Conservation (phyloP, 2,329 filamentous ascomycete genomes). For the Trichoderma sp. region DNA sequence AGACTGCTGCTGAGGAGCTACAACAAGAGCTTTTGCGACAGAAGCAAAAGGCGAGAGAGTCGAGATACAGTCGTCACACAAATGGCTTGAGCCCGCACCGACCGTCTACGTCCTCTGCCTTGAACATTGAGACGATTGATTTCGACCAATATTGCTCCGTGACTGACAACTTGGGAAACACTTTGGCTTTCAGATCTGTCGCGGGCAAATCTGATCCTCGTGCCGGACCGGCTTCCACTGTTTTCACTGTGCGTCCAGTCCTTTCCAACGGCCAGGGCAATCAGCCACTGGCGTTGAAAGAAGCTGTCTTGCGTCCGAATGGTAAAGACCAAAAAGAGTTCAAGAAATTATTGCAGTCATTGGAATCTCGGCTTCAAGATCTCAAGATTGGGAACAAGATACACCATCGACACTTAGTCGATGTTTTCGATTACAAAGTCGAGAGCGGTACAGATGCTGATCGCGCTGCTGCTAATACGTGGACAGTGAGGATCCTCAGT, state of each 20-base stretch:
- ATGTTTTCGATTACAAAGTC: constrained; percentile 82
- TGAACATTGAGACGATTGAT: constrained; percentile 46
- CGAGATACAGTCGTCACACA: constrained; percentile 60
- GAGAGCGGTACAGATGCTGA: constrained; percentile 52
- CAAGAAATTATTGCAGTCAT: constrained; percentile 72
- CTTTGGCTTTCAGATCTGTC: constrained; percentile 69
- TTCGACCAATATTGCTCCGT: constrained; percentile 70
- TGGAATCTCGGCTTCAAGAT: constrained; percentile 75
- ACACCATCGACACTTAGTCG: constrained; percentile 74
- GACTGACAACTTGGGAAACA: constrained; percentile 64
- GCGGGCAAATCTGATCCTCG: constrained; percentile 67
- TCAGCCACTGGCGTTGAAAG: constrained; percentile 72
- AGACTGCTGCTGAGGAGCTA: constrained; percentile 69
- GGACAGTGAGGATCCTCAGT: constrained; percentile 74
- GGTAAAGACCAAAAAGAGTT: constrained; percentile 63
- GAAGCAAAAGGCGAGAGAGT: constrained; percentile 63
- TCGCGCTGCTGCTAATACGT: constrained; percentile 45
- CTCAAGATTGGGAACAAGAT: constrained; percentile 74
- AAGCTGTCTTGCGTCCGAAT: constrained; percentile 61
- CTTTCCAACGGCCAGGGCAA: constrained; percentile 56
- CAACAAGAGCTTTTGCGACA: constrained; percentile 71
- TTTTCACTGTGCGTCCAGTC: constrained; percentile 73
- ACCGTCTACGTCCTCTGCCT: constrained; percentile 34
- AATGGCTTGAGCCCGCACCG: constrained; percentile 37
- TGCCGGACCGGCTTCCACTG: constrained; percentile 65